Evolutionary conservation across 805 yeast genomes (phyloP), one percentile per base, ranked within the genome.

Genomic region (Candida wancherniae): DNA sequence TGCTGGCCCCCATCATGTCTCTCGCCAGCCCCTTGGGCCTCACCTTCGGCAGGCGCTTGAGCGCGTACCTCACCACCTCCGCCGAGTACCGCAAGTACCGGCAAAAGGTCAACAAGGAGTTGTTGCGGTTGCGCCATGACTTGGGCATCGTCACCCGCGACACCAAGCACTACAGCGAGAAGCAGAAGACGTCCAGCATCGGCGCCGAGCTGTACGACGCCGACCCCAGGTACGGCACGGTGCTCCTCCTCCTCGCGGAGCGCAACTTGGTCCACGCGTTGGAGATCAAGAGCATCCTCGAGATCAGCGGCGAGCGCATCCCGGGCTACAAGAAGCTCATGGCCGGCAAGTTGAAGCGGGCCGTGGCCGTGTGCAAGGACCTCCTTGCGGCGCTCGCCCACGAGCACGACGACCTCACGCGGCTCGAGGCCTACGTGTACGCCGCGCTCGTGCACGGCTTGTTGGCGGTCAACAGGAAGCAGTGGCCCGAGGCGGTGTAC

Each of bases 41-140:
- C 32, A 72, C 78, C 1, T 61, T 58, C 34, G 79, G 79, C 9
- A 74, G 67, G 9, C 75, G 95, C 34, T 65, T 71, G 45, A 71
- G 71, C 31, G 77, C 78, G 9, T 73, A 77, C 44, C 66, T 86
- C 33, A 75, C 74, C 44, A 69, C 85, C 4, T 67, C 84, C 1
- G 73, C 71, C 11, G 96, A 87, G 48, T 86, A 61, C 52, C 73
- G 70, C 26, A 77, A 74, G 42, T 81, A 83, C 46, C 79, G 94
- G 50, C 69, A 65, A 31, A 69, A 77, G 44, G 53, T 80, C 33
- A 76, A 79, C 37, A 71, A 75, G 41, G 69, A 73, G 34, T 54
- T 87, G 34, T 73, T 72, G 33, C 75, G 74, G 36, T 61, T 84
- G 41, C 84, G 90, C 49, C 78, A 73, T 36, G 74, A 73, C 19